These are phyloP conservation scores for Xerocomus brunneocitrinus DNA, from an alignment of 768 basidiomycete genomes.

Conservation along the genomic window DNA sequence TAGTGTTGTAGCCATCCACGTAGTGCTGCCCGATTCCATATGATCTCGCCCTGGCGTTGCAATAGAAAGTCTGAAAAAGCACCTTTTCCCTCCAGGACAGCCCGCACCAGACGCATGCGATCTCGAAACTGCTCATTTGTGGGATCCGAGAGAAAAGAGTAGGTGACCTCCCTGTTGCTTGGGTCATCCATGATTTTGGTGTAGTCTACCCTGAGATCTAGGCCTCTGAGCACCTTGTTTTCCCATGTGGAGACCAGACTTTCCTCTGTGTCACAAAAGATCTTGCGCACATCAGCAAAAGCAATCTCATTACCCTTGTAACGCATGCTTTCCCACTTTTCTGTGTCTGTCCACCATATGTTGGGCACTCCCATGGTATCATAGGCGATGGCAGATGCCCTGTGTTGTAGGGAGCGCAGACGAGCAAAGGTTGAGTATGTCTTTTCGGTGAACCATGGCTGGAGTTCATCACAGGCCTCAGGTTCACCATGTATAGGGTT, in stretches of 20 bases:
- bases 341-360: slow-evolving; percentile 6
- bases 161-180: not conserved
- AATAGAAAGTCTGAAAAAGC: not conserved
- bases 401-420: slow-evolving; percentile 7
- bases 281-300: not conserved
- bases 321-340: not conserved
- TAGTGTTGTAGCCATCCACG: slow-evolving; percentile 5
- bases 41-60: not conserved
- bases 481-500: not conserved
- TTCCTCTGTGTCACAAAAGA: not conserved
- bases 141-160: slow-evolving; percentile 2
- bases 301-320: not conserved
- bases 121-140: not conserved
- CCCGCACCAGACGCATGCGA: fast-evolving
- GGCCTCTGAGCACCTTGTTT: slow-evolving; percentile 11
- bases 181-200: slow-evolving; percentile 18
- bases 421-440: slow-evolving; percentile 2
- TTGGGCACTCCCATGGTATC: not conserved
- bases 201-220: slow-evolving; percentile 6
- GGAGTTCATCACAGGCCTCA: not conserved
- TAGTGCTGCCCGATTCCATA: not conserved
- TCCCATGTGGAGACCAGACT: slow-evolving; percentile 2
- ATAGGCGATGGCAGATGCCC: not conserved
- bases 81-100: not conserved
- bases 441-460: slow-evolving; percentile 4